Base-by-base conservation (phyloP, 352 stramenopile species). In the Heterotrichella gracilis region DNA sequence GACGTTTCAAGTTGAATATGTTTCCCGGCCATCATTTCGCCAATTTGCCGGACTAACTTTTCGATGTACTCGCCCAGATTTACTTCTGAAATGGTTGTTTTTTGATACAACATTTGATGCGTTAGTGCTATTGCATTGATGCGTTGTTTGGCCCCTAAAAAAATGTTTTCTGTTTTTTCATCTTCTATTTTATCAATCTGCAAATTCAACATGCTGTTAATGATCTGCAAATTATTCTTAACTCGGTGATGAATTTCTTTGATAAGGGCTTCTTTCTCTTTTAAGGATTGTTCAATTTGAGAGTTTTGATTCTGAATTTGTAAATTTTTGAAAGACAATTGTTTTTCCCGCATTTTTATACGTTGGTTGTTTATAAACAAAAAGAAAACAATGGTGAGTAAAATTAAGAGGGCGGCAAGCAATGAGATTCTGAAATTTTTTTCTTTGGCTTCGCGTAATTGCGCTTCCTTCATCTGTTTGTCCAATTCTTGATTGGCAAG, bases 141-240 rank as follows among this genome's bases (percentile, higher is more conserved):
- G 32, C 32, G 32, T n/a, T 53, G 32, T n/a, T n/a, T 9, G 32
- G 32, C 32, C 9, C n/a, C 32, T 17, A 9, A n/a, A 9, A 53
- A n/a, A 17, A 53, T 53, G 9, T 17, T 9, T 53, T n/a, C 32
- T n/a, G 32, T 53, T 53, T 53, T 53, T 53, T 53, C 32, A 53
- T 53, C 32, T 17, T 53, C 32, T n/a, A 53, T n/a, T 53, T 53
- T 53, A 17, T 9, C 32, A n/a, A 53, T 53, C 32, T 53, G 32
- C 32, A 53, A n/a, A n/a, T n/a, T 53, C 9, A 53, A n/a, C 32
- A 53, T 53, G 32, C 32, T 53, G 32, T 9, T 53, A n/a, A 53
- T 53, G 32, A 53, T 53, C n/a, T 53, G 32, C 32, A 53, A n/a
- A n/a, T 53, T 53, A n/a, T 53, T 53, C 32, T 53, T 53, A 53